phyloP scores from a whole-genome alignment of 768 basidiomycete species.

The Trametes cinnabarina region DNA sequence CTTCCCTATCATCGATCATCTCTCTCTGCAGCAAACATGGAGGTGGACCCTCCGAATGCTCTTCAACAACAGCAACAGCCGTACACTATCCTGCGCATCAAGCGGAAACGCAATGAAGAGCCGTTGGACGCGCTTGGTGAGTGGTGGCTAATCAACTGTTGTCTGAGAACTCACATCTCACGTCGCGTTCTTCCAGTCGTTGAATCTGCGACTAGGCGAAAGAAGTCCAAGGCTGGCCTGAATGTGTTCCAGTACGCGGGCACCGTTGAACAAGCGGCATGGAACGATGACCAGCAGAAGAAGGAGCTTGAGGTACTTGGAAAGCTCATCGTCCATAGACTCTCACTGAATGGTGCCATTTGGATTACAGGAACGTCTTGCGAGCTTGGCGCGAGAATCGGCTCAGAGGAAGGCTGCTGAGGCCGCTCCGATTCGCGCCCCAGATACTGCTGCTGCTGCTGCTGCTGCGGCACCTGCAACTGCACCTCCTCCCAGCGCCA shows the following conservation, averaged over 20 bases:
- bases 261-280: slow-evolving; percentile 68
- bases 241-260: slow-evolving; percentile 80
- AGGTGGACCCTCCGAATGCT: slow-evolving; percentile 6
- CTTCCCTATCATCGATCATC: not conserved
- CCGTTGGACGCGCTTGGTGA: slow-evolving; percentile 78
- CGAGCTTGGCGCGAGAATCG: slow-evolving; percentile 23
- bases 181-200: slow-evolving; percentile 1
- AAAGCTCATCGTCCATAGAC: too few species aligned
- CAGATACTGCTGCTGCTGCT: slow-evolving; percentile 1
- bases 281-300: slow-evolving; percentile 58
- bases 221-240: slow-evolving; percentile 53
- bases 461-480: slow-evolving; percentile 3
- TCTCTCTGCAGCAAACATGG: not conserved
- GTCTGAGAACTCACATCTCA: not conserved
- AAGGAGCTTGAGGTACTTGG: slow-evolving; percentile 65
- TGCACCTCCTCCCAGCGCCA: not conserved
- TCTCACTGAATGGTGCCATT: too few species aligned
- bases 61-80: slow-evolving; percentile 34
- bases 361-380: slow-evolving; percentile 25
- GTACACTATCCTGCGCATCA: slow-evolving; percentile 77
- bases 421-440: not conserved
- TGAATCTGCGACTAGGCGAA: slow-evolving; percentile 41
- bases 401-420: slow-evolving; percentile 3
- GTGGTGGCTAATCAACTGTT: slow-evolving; percentile 21
- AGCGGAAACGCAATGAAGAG: slow-evolving; percentile 79